These are phyloP conservation scores for Meredithiella fracta DNA, from an alignment of 2,329 filamentous ascomycete species.

Conservation along the genomic window DNA sequence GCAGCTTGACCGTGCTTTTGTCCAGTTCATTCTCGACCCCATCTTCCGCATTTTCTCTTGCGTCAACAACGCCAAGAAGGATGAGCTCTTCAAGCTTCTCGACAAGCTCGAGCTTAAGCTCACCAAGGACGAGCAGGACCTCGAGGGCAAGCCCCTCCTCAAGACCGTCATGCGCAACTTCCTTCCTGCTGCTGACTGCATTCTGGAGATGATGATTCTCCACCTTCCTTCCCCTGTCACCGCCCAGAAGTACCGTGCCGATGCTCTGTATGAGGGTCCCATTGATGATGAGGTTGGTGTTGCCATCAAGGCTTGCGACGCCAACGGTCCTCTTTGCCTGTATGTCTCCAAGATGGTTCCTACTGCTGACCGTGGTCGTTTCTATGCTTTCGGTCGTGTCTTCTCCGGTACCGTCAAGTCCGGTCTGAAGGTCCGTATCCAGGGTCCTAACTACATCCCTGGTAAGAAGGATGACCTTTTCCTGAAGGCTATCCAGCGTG, in stretches of 20 bases:
- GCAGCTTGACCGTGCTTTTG: slow-evolving; percentile 93
- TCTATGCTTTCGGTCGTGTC: slow-evolving; percentile 99
- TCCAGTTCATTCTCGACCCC: slow-evolving; percentile 97
- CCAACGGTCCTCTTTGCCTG: slow-evolving; percentile 96
- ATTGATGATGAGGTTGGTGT: slow-evolving; percentile 80
- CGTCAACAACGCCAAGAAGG: slow-evolving; percentile 98
- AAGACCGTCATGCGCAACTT: slow-evolving; percentile 98
- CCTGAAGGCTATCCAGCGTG: slow-evolving; percentile 99
- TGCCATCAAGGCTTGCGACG: slow-evolving; percentile 95
- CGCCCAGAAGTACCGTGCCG: slow-evolving; percentile 92
- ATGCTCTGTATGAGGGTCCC: slow-evolving; percentile 98
- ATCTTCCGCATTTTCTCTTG: slow-evolving; percentile 98
- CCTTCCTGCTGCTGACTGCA: slow-evolving; percentile 92
- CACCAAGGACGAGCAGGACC: slow-evolving; percentile 64
- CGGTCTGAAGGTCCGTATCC: slow-evolving; percentile 98
- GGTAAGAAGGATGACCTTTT: slow-evolving; percentile 98
- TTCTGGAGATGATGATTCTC: slow-evolving; percentile 99
- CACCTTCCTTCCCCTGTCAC: slow-evolving; percentile 92
- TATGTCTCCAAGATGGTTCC: slow-evolving; percentile 99
- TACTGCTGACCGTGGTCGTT: slow-evolving; percentile 98
- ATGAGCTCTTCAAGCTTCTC: slow-evolving; percentile 67
- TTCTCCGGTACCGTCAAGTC: slow-evolving; percentile 97
- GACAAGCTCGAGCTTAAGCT: slow-evolving; percentile 96
- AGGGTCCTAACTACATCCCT: slow-evolving; percentile 95
- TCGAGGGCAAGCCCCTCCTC: slow-evolving; percentile 93